Conservation (phyloP, 1,284 basidiomycete genomes). For the Papiliotrema flavescens region DNA sequence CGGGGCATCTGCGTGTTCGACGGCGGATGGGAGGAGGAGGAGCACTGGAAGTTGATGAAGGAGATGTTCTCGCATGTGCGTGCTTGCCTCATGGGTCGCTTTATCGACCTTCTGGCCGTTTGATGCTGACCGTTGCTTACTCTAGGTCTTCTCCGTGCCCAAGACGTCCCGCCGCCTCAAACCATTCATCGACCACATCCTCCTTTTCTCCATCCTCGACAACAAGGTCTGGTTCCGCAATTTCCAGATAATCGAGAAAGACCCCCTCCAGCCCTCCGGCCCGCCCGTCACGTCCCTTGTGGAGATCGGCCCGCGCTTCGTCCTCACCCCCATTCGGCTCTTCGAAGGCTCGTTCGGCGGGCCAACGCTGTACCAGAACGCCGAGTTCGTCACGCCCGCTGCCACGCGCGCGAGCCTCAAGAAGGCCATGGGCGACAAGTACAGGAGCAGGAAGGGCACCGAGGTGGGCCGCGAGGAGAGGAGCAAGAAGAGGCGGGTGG, state of each 20-base stretch:
- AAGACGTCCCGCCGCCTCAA: conserved; percentile 83
- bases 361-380: conserved; percentile 93
- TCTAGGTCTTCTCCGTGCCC: conserved; percentile 91
- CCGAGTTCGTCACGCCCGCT: conserved; percentile 88
- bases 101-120: background rate
- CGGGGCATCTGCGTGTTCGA: conserved; percentile 92
- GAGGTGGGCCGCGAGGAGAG: conserved; percentile 65
- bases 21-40: conserved; percentile 84
- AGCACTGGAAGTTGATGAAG: conserved; percentile 77
- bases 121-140: background rate
- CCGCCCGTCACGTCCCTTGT: conserved; percentile 64
- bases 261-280: conserved; percentile 57
- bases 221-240: conserved; percentile 99
- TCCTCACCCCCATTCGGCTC: conserved; percentile 94
- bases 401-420: conserved; percentile 70
- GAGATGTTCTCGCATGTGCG: conserved; percentile 94
- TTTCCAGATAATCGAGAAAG: conserved; percentile 72
- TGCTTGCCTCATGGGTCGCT: conserved; percentile 16
- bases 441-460: conserved; percentile 74
- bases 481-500: conserved; percentile 59
- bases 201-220: conserved; percentile 94
- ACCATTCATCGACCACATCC: conserved; percentile 96
- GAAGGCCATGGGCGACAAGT: conserved; percentile 72
- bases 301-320: conserved; percentile 96
- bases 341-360: conserved; percentile 97